Evolutionary conservation across 1,139 yeast genomes (phyloP).

Genomic region (Kodamaea anthophila): DNA sequence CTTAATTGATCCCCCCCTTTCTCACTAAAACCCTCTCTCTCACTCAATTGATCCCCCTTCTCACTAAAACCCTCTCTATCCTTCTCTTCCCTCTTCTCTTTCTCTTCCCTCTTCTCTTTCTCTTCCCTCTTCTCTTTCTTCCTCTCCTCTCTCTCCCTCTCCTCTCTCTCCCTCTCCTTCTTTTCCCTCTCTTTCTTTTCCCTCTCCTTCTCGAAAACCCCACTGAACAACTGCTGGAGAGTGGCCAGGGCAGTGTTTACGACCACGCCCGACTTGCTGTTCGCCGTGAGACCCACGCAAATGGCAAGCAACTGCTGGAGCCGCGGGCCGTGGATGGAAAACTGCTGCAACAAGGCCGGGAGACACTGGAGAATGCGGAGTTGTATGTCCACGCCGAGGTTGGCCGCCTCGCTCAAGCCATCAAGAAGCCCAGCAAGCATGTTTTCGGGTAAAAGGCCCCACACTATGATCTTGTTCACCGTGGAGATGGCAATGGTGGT

Average conservation of each 20-base stretch:
- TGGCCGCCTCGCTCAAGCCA: slow-evolving; percentile 68
- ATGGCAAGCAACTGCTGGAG: slow-evolving; percentile 58
- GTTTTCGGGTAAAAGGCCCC: slow-evolving; percentile 37
- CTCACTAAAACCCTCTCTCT: not conserved
- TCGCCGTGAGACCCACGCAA: slow-evolving; percentile 65
- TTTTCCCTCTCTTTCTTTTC: not conserved
- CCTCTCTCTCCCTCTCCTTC: not conserved
- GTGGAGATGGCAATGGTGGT: slow-evolving; percentile 48
- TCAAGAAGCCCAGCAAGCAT: slow-evolving; percentile 52
- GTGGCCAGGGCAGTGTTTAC: slow-evolving; percentile 93
- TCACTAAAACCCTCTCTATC: not conserved
- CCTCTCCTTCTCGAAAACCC: slow-evolving; percentile 51
- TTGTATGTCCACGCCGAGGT: slow-evolving; percentile 75
- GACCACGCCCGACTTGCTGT: slow-evolving; percentile 69
- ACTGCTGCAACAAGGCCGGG: slow-evolving; percentile 67
- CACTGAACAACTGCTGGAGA: slow-evolving; percentile 72
- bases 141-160: not conserved
- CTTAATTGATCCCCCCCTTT: not conserved
- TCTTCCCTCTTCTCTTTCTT: not conserved
- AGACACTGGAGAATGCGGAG: slow-evolving; percentile 80
- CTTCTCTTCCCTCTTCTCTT: not conserved
- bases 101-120: not conserved
- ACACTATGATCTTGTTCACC: slow-evolving; percentile 12
- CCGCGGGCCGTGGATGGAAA: slow-evolving; percentile 51
- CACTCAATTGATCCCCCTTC: not conserved